A percentile compares a stretch with the other conserved stretches of the same genome.
phyloP scores from a whole-genome alignment of 2,329 filamentous ascomycete genomes.

The Aspergillus sp. region DNA sequence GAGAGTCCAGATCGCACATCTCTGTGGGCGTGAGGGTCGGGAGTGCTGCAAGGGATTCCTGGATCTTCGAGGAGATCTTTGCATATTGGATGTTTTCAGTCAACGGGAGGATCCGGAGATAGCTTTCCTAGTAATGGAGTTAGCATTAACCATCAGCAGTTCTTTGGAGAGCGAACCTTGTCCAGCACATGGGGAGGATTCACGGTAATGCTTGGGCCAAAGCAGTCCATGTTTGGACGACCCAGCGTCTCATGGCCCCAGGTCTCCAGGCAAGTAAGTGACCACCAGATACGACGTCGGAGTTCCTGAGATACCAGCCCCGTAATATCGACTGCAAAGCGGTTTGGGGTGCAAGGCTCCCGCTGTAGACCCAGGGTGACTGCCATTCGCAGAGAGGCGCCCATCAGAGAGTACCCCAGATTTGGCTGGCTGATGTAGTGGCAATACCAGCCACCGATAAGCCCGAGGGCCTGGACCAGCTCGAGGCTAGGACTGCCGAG shows the following conservation, averaged over 20 bases:
- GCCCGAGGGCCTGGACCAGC: conserved; percentile 65
- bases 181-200: conserved; percentile 46
- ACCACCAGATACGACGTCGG: conserved; percentile 69
- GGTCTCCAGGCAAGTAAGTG: conserved; percentile 67
- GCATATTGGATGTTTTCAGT: conserved; percentile 75
- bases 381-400: conserved; percentile 70
- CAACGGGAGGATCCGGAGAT: conserved; percentile 52
- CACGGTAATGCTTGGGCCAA: conserved; percentile 64
- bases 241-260: conserved; percentile 70
- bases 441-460: conserved; percentile 72
- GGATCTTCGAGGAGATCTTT: conserved; percentile 71
- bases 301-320: conserved; percentile 49
- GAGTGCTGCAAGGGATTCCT: conserved; percentile 68
- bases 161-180: neutral
- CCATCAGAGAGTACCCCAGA: conserved; percentile 70
- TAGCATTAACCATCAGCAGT: neutral
- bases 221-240: conserved; percentile 66
- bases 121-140: conserved; percentile 49
- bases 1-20: conserved; percentile 62
- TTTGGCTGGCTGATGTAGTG: conserved; percentile 74
- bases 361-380: conserved; percentile 69
- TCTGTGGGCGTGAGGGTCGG: conserved; percentile 64
- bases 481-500: conserved; percentile 70
- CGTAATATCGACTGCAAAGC: too few relatives aligned
- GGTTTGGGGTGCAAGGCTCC: conserved; percentile 46